Conservation (phyloP, 176 grass and related monocot species). For the Musa troglodytarum region DNA sequence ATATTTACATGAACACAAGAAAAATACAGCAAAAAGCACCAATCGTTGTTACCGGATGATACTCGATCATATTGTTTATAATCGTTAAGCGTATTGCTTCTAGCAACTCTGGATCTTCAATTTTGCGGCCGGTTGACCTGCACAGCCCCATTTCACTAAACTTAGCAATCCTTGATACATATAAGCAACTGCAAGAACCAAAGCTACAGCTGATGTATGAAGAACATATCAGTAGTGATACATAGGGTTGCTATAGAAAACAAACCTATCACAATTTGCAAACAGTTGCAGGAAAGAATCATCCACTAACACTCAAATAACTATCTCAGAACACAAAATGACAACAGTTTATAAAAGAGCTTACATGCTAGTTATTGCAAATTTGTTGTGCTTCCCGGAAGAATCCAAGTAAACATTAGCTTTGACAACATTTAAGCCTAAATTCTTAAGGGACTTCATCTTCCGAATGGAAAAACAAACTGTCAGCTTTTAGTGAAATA, state of each 20-base stretch:
- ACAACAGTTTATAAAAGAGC: conserved; percentile 22
- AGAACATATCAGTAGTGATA: not conserved
- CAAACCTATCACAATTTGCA: not conserved
- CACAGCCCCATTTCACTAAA: conserved; percentile 14
- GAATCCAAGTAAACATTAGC: conserved; percentile 90
- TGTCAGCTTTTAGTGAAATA: not conserved
- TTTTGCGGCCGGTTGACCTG: conserved; percentile 93
- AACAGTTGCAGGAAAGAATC: not conserved
- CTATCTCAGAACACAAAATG: conserved; percentile 3
- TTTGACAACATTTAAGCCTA: conserved; percentile 93
- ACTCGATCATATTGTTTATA: conserved; percentile 90
- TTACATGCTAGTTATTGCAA: conserved; percentile 74
- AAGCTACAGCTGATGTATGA: not conserved
- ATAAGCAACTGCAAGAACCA: not conserved
- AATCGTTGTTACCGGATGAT: conserved; percentile 65
- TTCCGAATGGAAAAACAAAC: conserved; percentile 28
- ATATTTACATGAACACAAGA: not conserved
- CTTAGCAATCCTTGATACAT: not conserved
- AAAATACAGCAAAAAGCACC: not conserved
- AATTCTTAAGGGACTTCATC: conserved; percentile 85
- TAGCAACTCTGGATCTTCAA: conserved; percentile 87
- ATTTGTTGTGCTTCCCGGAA: conserved; percentile 89
- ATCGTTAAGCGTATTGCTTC: conserved; percentile 93
- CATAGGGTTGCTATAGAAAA: not conserved
- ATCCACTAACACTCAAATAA: not conserved